Conservation (phyloP, 495 filamentous ascomycete species). For the Annulohypoxylon stygium region DNA sequence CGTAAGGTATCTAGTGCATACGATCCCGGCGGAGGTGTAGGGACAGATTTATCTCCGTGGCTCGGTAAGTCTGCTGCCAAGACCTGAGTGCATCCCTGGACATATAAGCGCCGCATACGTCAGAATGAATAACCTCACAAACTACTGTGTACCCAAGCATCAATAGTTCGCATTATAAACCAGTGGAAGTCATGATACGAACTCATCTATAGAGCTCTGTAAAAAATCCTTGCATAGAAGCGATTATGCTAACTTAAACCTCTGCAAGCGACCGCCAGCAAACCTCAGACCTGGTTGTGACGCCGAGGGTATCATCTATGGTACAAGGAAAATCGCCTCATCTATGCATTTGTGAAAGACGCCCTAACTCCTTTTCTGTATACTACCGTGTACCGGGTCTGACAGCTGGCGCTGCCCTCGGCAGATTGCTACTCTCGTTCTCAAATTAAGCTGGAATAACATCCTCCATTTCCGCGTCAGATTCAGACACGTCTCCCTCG, state of each 20-base stretch:
- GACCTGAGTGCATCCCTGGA: not conserved
- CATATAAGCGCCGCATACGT: not conserved
- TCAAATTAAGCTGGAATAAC: slow-evolving; percentile 55
- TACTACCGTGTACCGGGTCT: not conserved
- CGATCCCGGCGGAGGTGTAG: too few relatives aligned
- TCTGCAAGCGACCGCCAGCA: slow-evolving; percentile 4
- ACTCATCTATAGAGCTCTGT: not conserved
- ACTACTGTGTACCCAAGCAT: not conserved
- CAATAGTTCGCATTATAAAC: not conserved
- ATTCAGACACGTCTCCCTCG: slow-evolving; percentile 72
- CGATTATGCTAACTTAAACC: slow-evolving; percentile 7
- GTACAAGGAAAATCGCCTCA: slow-evolving; percentile 23
- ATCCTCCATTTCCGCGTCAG: slow-evolving; percentile 82
- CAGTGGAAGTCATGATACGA: not conserved
- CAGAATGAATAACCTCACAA: not conserved
- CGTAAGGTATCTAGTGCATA: too few relatives aligned
- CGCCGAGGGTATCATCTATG: slow-evolving; percentile 49
- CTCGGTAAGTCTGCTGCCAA: not conserved
- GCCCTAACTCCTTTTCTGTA: slow-evolving; percentile 41
- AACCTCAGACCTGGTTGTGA: slow-evolving; percentile 37
- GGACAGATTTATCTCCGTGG: too few relatives aligned
- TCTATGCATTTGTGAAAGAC: slow-evolving; percentile 24
- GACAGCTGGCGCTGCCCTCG: not conserved
- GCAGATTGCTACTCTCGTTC: not conserved
- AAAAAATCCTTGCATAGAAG: not conserved